These are phyloP conservation scores for Globisporangium irregulare DNA, from an alignment of 352 stramenopile species.

Conservation along the genomic window DNA sequence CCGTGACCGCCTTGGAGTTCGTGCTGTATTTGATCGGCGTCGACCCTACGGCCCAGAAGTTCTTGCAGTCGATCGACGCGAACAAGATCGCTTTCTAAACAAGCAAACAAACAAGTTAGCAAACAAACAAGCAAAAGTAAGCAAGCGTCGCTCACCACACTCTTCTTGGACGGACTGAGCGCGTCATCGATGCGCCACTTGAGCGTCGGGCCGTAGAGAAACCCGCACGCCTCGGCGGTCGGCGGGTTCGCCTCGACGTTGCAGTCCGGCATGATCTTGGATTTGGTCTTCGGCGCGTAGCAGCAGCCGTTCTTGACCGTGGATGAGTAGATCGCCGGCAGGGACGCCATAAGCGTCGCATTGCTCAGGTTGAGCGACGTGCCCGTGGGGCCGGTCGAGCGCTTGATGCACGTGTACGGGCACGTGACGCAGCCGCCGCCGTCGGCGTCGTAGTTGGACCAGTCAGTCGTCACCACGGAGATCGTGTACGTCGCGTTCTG, in stretches of 20 bases:
- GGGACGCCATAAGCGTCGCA: conserved; percentile 50
- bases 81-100: conserved; percentile 61
- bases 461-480: conserved; percentile 62
- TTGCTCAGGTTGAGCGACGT: conserved; percentile 76
- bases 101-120: neutral
- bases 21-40: conserved; percentile 64
- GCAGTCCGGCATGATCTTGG: conserved; percentile 54
- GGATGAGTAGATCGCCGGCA: conserved; percentile 68
- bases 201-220: conserved; percentile 76
- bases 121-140: neutral
- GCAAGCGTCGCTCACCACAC: conserved; percentile 16
- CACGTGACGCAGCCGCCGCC: conserved; percentile 74
- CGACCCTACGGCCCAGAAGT: conserved; percentile 78
- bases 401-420: conserved; percentile 79
- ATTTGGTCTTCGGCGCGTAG: conserved; percentile 44
- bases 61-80: conserved; percentile 76
- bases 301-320: conserved; percentile 73
- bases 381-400: conserved; percentile 60
- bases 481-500: conserved; percentile 65
- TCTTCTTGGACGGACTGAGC: conserved; percentile 37
- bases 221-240: conserved; percentile 65
- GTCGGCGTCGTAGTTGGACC: conserved; percentile 78
- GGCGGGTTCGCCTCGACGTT: conserved; percentile 50
- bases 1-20: conserved; percentile 61
- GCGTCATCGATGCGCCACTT: conserved; percentile 76